Percentiles rank a stretch among this genome's conserved stretches.
Conservation (phyloP, 2,329 filamentous ascomycete genomes). For the Penicillium polonicum region DNA sequence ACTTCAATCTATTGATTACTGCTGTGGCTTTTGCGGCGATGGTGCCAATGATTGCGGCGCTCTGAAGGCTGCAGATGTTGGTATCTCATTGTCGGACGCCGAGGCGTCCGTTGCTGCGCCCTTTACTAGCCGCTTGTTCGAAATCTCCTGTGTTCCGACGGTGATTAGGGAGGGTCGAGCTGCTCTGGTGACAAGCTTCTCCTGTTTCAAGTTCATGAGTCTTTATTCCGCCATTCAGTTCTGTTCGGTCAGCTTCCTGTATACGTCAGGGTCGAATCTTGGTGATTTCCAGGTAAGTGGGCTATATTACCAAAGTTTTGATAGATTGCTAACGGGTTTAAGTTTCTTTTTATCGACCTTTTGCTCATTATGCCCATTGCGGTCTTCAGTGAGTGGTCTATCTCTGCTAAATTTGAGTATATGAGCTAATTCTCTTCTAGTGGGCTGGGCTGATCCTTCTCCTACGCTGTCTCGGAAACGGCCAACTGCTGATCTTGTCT, state of each 20-base stretch:
- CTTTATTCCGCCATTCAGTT: constrained; percentile 99
- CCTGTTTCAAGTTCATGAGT: constrained; percentile 99
- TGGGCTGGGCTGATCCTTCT: constrained; percentile 93
- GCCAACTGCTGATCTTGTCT: constrained; percentile 88
- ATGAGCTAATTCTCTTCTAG: constrained; percentile 35
- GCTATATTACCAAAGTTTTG: background rate
- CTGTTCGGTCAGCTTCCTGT: constrained; percentile 93
- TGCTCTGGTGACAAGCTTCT: constrained; percentile 95
- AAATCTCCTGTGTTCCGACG: constrained; percentile 91
- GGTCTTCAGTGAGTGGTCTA: constrained; percentile 69
- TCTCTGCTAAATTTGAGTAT: background rate
- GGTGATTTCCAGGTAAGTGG: constrained; percentile 79
- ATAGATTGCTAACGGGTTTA: constrained; percentile 7
- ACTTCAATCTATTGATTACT: constrained; percentile 92
- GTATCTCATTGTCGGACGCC: constrained; percentile 93
- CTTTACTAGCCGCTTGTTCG: constrained; percentile 92
- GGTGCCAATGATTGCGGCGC: constrained; percentile 97
- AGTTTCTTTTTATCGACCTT: constrained; percentile 93
- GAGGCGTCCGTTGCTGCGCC: constrained; percentile 98
- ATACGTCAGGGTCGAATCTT: constrained; percentile 87
- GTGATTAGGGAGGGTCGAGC: constrained; percentile 93
- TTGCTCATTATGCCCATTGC: constrained; percentile 91
- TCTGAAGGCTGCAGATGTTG: constrained; percentile 93
- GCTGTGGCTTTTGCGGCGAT: constrained; percentile 92
- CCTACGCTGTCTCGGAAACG: constrained; percentile 75